Conservation (phyloP, 2,329 filamentous ascomycete species). For the Paraphoma sp. region DNA sequence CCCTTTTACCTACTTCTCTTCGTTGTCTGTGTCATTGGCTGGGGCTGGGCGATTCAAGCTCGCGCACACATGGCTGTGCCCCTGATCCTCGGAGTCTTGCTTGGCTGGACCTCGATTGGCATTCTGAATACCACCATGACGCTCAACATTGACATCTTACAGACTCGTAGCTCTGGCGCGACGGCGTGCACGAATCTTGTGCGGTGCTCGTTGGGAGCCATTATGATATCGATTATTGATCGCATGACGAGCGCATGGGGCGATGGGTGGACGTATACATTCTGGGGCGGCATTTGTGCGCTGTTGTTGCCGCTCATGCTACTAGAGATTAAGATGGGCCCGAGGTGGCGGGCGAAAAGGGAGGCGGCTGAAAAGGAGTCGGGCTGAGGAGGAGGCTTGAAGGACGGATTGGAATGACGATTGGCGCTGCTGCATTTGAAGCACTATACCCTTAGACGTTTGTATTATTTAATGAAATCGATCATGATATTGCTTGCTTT, state of each 20-base stretch:
- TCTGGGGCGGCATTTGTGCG: slow-evolving; percentile 31
- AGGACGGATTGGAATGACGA: not conserved
- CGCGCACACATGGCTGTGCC: slow-evolving; percentile 30
- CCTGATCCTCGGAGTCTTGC: slow-evolving; percentile 25
- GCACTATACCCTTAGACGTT: not conserved
- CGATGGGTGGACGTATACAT: slow-evolving; percentile 36
- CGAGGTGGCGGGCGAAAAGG: slow-evolving; percentile 28
- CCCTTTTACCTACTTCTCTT: slow-evolving; percentile 33
- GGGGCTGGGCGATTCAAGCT: slow-evolving; percentile 34
- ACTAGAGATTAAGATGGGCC: slow-evolving; percentile 34
- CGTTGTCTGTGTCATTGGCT: slow-evolving; percentile 32
- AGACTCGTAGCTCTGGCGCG: slow-evolving; percentile 29
- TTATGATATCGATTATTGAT: slow-evolving; percentile 34
- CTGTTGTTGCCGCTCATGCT: slow-evolving; percentile 35
- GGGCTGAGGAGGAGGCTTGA: not conserved
- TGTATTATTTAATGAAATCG: too few relatives aligned
- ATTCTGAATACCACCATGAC: slow-evolving; percentile 41
- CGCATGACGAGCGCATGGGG: slow-evolving; percentile 27
- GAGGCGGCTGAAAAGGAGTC: slow-evolving; percentile 21
- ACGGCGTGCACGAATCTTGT: slow-evolving; percentile 38
- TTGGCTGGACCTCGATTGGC: slow-evolving; percentile 35
- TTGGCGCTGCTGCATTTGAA: not conserved
- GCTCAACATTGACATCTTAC: slow-evolving; percentile 38
- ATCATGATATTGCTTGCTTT: too few relatives aligned
- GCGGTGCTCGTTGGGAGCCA: slow-evolving; percentile 31